A percentile compares a stretch with the other conserved stretches of the same genome.
Conservation (phyloP, 228 moss, liverwort and hornwort genomes). For the Sphagnum magellanicum region DNA sequence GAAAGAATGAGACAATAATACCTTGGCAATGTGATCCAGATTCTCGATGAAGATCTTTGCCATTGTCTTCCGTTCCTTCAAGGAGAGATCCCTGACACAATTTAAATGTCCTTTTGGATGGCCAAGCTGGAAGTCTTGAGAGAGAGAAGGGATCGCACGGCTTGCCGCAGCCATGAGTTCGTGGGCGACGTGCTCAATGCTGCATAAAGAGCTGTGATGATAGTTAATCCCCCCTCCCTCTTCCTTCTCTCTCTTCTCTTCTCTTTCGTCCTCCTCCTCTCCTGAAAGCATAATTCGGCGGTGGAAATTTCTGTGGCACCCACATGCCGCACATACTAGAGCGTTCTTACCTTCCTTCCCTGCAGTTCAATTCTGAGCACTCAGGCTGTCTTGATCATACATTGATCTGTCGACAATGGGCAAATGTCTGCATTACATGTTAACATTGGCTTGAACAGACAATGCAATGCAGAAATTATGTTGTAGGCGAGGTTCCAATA, state of each 20-base stretch:
- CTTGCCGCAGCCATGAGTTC: constrained; percentile 32
- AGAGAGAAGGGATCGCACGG: constrained; percentile 28
- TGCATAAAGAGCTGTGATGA: constrained; percentile 12
- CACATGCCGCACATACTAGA: constrained; percentile 30
- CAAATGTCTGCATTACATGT: too few species aligned
- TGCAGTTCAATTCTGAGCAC: not conserved
- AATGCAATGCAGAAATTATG: too few species aligned
- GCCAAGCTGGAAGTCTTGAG: constrained; percentile 24
- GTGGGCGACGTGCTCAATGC: constrained; percentile 36
- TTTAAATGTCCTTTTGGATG: constrained; percentile 10
- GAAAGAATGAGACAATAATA: not conserved
- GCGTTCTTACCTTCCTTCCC: constrained; percentile 32
- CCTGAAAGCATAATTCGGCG: constrained; percentile 14
- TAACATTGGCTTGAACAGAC: too few species aligned
- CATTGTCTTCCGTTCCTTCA: constrained; percentile 29
- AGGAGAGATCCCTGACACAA: constrained; percentile 4
- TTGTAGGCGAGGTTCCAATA: too few species aligned
- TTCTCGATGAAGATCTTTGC: constrained; percentile 42
- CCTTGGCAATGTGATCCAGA: constrained; percentile 46
- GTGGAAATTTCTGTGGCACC: constrained; percentile 50
- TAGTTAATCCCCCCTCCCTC: constrained; percentile 16
- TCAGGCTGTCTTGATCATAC: too few species aligned
- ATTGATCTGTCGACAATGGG: too few species aligned
- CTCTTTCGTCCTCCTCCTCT: constrained; percentile 20
- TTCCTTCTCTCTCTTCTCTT: constrained; percentile 6